A percentile compares a stretch with the other conserved stretches of the same genome.
These are phyloP conservation scores for Lolium rigidum DNA, from an alignment of 176 grass and related monocot genomes.

Conservation along the genomic window DNA sequence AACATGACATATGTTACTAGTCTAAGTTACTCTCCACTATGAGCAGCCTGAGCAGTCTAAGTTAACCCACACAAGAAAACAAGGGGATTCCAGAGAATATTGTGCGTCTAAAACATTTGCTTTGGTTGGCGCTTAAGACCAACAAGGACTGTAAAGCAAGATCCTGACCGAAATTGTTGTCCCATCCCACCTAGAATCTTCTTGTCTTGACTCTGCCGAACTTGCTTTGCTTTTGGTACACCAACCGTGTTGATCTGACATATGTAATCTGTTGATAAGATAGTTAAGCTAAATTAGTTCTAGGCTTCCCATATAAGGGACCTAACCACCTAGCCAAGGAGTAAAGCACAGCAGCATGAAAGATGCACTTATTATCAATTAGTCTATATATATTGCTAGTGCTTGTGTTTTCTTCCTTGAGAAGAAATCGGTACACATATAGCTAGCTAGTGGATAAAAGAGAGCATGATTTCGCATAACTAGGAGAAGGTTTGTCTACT, in stretches of 20 bases:
- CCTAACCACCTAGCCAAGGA: background rate
- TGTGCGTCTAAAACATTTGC: background rate
- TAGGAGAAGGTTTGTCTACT: too few relatives aligned
- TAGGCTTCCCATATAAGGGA: background rate
- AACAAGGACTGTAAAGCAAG: background rate
- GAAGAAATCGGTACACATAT: background rate
- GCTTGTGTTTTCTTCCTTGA: background rate
- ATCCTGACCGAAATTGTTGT: background rate
- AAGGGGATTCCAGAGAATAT: background rate
- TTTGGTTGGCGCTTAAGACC: background rate
- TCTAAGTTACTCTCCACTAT: too few relatives aligned
- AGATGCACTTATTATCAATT: background rate
- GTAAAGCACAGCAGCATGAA: background rate
- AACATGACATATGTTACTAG: too few relatives aligned
- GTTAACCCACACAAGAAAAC: background rate
- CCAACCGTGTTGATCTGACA: slow-evolving; percentile 6
- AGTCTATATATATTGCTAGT: background rate
- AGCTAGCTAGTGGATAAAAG: background rate
- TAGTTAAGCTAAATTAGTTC: background rate
- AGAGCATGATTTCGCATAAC: too few relatives aligned
- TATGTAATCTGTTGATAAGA: background rate
- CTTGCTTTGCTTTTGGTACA: slow-evolving; percentile 20
- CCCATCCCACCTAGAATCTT: slow-evolving; percentile 12
- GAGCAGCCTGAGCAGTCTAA: too few relatives aligned
- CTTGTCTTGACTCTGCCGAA: background rate